Percentiles rank a stretch among this genome's conserved stretches.
Evolutionary conservation across 2,329 filamentous ascomycete species (phyloP).

Genomic region (Ophiostoma pallidulum): DNA sequence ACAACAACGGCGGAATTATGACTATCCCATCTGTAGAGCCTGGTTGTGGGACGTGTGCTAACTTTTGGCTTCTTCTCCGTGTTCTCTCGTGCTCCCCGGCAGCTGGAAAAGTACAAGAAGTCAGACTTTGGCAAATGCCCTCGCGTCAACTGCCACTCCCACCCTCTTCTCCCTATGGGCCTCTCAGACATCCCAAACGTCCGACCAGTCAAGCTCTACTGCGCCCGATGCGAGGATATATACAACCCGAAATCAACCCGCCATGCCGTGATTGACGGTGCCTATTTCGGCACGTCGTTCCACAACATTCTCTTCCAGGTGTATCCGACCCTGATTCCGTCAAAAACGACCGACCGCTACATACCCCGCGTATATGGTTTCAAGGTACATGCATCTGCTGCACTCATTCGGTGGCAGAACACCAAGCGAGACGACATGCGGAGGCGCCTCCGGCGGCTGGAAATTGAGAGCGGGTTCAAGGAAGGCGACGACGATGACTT

Average conservation of each 20-base stretch:
- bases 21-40: no score
- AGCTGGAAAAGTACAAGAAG: constrained; percentile 99
- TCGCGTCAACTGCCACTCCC: constrained; percentile 86
- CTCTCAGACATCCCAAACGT: constrained; percentile 80
- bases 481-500: constrained; percentile 53
- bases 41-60: neutral
- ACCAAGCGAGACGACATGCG: constrained; percentile 73
- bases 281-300: constrained; percentile 96
- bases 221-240: constrained; percentile 90
- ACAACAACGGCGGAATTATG: no score
- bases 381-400: constrained; percentile 82
- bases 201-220: constrained; percentile 94
- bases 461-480: constrained; percentile 72
- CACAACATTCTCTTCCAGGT: constrained; percentile 99
- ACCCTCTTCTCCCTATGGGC: constrained; percentile 90
- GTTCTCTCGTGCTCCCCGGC: constrained; percentile 1
- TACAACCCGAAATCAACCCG: constrained; percentile 98
- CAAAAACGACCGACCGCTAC: constrained; percentile 79
- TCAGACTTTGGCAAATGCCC: constrained; percentile 97
- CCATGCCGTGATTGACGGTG: constrained; percentile 89
- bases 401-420: constrained; percentile 86
- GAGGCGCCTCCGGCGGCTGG: constrained; percentile 57
- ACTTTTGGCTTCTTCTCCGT: neutral
- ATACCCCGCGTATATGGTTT: constrained; percentile 87
- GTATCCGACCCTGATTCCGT: constrained; percentile 79